These are phyloP conservation scores for Akanthomyces uredinophilus DNA, from an alignment of 2,329 filamentous ascomycete genomes.

Conservation along the genomic window DNA sequence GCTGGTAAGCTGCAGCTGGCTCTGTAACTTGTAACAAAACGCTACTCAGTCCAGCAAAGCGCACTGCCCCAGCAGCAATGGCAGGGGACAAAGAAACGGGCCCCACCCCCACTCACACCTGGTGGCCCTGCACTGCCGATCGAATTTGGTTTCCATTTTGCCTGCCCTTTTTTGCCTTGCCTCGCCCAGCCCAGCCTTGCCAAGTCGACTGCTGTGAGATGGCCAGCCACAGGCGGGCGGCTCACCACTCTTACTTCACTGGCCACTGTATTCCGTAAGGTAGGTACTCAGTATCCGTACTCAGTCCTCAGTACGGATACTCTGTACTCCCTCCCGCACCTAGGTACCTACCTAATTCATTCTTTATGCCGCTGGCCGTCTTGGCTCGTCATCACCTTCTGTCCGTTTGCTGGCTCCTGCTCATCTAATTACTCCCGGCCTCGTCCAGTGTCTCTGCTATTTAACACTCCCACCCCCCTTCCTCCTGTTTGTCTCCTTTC, in stretches of 20 bases:
- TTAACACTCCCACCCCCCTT: background rate
- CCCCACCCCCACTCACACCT: conserved; percentile 5
- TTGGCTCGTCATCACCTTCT: background rate
- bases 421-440: background rate
- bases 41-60: background rate
- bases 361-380: too few species aligned
- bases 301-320: too few species aligned
- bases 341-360: too few species aligned
- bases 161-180: background rate
- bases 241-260: too few species aligned
- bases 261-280: too few species aligned
- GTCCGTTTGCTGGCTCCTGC: background rate
- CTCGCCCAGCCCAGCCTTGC: too few species aligned
- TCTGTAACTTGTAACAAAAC: background rate
- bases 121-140: background rate
- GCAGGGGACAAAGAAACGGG: background rate
- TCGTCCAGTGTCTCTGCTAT: background rate
- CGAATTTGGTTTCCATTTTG: background rate
- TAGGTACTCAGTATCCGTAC: too few species aligned
- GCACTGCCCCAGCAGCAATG: background rate
- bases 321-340: too few species aligned
- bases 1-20: background rate
- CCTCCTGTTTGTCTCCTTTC: background rate
- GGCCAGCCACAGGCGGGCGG: too few species aligned
- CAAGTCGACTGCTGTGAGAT: too few species aligned